These are phyloP conservation scores for Debaryomyces sp. DNA, from an alignment of 1,139 yeast species.

Conservation along the genomic window DNA sequence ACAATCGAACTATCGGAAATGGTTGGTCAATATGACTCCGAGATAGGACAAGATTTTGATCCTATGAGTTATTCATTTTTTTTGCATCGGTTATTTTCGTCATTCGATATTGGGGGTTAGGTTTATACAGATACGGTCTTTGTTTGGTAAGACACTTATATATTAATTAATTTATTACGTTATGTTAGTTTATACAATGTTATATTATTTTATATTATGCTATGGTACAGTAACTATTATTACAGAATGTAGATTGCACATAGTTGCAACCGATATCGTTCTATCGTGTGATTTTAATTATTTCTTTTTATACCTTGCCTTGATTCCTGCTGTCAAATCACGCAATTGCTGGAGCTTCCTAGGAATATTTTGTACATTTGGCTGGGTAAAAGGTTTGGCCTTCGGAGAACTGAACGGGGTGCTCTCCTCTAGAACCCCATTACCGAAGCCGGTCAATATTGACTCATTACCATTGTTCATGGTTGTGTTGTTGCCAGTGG, in stretches of 20 bases:
- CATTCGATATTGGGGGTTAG: slow-evolving; percentile 1
- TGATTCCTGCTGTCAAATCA: slow-evolving; percentile 40
- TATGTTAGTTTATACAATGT: neutral
- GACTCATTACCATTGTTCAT: slow-evolving; percentile 22
- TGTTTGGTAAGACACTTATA: neutral
- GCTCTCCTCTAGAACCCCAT: slow-evolving; percentile 44
- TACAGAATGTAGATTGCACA: neutral
- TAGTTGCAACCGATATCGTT: neutral
- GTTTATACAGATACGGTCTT: slow-evolving; percentile 4
- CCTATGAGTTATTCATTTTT: neutral
- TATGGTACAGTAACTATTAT: slow-evolving; percentile 4
- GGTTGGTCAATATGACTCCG: slow-evolving; percentile 26
- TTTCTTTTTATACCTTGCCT: slow-evolving; percentile 28
- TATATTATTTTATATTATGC: slow-evolving; percentile 1
- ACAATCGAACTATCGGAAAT: slow-evolving; percentile 30
- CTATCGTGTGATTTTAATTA: neutral
- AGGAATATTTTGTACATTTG: slow-evolving; percentile 19
- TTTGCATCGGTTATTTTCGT: slow-evolving; percentile 3
- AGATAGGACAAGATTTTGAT: slow-evolving; percentile 1
- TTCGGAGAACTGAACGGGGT: slow-evolving; percentile 40
- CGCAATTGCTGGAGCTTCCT: slow-evolving; percentile 36
- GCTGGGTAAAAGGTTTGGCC: slow-evolving; percentile 17
- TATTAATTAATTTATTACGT: slow-evolving; percentile 2
- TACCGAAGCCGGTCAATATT: slow-evolving; percentile 39
- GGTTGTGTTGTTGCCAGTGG: slow-evolving; percentile 27